phyloP scores from a whole-genome alignment of 306 rosid genomes.

The Cyamopsis tetragonoloba region DNA sequence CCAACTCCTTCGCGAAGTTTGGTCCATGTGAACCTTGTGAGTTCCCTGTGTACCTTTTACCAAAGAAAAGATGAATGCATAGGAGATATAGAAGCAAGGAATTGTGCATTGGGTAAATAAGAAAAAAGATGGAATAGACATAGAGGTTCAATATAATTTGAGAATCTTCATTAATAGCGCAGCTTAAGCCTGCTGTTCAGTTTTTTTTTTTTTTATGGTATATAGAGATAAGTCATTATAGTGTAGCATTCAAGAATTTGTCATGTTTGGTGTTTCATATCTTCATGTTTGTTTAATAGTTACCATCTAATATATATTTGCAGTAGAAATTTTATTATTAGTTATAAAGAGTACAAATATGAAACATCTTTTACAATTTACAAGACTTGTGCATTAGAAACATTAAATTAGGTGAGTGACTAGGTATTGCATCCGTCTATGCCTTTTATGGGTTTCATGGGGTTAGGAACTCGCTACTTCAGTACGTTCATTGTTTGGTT shows the following conservation, averaged over 20 bases:
- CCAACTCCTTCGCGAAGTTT: slow-evolving; percentile 85
- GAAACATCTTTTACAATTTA: neutral
- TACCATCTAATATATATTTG: slow-evolving; percentile 4
- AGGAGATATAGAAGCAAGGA: slow-evolving; percentile 1
- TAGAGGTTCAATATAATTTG: slow-evolving; percentile 9
- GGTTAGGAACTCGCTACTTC: neutral
- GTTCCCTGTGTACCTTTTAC: slow-evolving; percentile 22
- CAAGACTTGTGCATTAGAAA: neutral
- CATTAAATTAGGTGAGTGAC: neutral
- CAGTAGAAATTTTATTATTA: neutral
- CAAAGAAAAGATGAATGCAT: neutral
- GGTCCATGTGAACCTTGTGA: slow-evolving; percentile 53
- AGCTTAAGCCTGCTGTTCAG: slow-evolving; percentile 14
- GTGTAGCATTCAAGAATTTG: slow-evolving; percentile 11
- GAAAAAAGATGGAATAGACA: neutral
- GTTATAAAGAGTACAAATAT: neutral
- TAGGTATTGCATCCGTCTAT: neutral
- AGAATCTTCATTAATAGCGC: slow-evolving; percentile 4
- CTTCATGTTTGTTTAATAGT: neutral
- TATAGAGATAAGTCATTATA: slow-evolving; percentile 20
- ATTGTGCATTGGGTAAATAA: slow-evolving; percentile 10
- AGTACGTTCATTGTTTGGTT: neutral
- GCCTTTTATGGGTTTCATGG: neutral
- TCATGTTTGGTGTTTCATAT: neutral
- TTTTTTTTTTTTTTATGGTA: slow-evolving; percentile 29